Percentiles rank a stretch among this genome's conserved stretches.
Evolutionary conservation across 2,329 filamentous ascomycete genomes (phyloP).

Genomic region (Cryphonectria carpinicola): DNA sequence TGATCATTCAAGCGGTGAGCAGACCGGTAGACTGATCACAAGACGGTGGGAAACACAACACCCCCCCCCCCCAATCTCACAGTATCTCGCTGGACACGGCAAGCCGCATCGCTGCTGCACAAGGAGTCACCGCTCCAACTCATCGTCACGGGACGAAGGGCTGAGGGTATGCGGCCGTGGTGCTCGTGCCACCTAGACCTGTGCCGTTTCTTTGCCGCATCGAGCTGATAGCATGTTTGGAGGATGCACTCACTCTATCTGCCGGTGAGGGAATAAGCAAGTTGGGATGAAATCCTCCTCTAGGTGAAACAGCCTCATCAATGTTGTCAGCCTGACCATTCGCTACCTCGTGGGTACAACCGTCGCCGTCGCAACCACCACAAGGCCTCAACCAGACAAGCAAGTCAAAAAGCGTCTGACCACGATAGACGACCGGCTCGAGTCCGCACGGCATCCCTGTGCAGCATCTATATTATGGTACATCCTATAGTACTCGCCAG

Average conservation of each 20-base stretch:
- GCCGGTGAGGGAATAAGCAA: slow-evolving; percentile 4
- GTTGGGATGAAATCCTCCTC: slow-evolving; percentile 2
- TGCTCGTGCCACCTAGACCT: not conserved
- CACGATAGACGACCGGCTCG: slow-evolving; percentile 9
- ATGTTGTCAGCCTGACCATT: slow-evolving; percentile 7
- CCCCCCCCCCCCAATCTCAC: not conserved
- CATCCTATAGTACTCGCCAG: not conserved
- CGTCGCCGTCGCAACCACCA: not conserved
- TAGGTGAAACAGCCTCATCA: slow-evolving; percentile 18
- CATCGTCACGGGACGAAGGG: not conserved
- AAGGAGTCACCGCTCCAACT: not conserved
- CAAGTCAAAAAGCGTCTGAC: slow-evolving; percentile 1
- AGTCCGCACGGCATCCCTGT: not conserved
- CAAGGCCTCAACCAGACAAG: not conserved
- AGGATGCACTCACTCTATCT: slow-evolving; percentile 6
- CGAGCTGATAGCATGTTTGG: not conserved
- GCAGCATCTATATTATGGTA: not conserved
- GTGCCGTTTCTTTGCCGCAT: not conserved
- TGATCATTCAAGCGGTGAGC: not conserved
- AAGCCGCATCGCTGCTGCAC: slow-evolving; percentile 6
- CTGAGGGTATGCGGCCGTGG: not conserved
- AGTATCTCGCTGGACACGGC: not conserved
- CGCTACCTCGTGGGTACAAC: not conserved
- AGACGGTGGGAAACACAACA: not conserved
- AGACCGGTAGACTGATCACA: not conserved